Percentiles rank a stretch among this genome's conserved stretches.
phyloP scores from a whole-genome alignment of 208 protist species.

The Trypanosoma melophagium region DNA sequence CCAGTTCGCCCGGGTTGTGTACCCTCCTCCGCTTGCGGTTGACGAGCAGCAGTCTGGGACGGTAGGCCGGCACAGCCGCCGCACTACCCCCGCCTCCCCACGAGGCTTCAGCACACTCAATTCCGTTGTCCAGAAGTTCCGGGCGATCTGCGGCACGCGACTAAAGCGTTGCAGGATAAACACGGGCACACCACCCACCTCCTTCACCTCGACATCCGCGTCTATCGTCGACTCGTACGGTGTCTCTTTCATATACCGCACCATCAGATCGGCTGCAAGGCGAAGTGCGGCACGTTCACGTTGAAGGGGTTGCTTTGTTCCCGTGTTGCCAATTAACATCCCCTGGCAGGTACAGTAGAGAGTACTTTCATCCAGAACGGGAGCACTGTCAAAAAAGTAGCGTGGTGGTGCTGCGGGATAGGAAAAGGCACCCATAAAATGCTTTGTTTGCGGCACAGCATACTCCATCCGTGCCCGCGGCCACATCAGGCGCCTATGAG shows the following conservation, averaged over 20 bases:
- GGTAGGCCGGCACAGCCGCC: not conserved
- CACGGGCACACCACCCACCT: not conserved
- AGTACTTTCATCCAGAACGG: slow-evolving; percentile 7
- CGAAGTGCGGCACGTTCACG: not conserved
- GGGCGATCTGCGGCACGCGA: slow-evolving; percentile 10
- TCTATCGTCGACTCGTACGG: slow-evolving; percentile 13
- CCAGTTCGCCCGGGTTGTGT: slow-evolving; percentile 29
- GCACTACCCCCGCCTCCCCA: not conserved
- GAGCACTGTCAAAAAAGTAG: slow-evolving; percentile 14
- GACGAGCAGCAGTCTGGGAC: slow-evolving; percentile 41
- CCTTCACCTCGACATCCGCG: not conserved
- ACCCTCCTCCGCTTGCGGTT: slow-evolving; percentile 36
- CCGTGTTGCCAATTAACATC: not conserved
- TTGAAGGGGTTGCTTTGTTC: not conserved
- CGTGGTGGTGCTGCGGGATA: slow-evolving; percentile 12
- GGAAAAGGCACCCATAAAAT: slow-evolving; percentile 16
- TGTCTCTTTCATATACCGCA: slow-evolving; percentile 19
- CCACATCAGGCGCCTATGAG: slow-evolving; percentile 5
- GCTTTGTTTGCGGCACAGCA: slow-evolving; percentile 6
- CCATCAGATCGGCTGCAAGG: slow-evolving; percentile 8
- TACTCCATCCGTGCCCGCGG: not conserved
- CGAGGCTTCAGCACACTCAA: not conserved
- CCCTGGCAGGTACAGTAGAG: slow-evolving; percentile 24
- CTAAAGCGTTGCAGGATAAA: slow-evolving; percentile 9
- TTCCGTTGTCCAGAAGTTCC: slow-evolving; percentile 13